Evolutionary conservation across 2,329 filamentous ascomycete species (phyloP).

Genomic region (Sclerotinia spermophila): DNA sequence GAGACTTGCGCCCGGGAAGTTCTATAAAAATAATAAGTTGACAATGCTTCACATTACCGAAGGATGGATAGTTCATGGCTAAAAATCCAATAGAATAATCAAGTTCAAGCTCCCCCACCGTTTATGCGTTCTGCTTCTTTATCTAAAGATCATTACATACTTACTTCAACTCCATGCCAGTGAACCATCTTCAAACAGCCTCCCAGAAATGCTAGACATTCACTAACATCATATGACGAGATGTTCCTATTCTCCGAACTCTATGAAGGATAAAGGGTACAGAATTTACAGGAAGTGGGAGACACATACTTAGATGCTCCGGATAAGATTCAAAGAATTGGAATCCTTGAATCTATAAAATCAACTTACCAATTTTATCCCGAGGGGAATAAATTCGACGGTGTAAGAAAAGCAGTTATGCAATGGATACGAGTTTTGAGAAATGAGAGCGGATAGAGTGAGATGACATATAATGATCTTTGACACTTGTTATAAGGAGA

Average conservation of each 20-base stretch:
- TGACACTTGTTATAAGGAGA: neutral
- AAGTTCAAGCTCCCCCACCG: neutral
- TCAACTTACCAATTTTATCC: neutral
- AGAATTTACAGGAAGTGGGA: neutral
- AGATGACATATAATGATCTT: neutral
- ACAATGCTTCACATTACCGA: neutral
- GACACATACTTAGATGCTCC: neutral
- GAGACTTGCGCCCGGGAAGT: neutral
- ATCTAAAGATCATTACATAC: neutral
- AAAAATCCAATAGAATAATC: neutral
- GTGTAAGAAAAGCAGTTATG: neutral
- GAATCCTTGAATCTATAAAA: neutral
- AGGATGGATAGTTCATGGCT: neutral
- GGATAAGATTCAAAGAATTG: neutral
- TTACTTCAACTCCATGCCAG: neutral
- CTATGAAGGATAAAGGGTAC: neutral
- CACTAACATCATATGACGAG: neutral
- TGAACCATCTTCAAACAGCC: neutral
- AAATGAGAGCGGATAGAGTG: neutral
- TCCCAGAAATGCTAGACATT: neutral
- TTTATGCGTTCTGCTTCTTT: neutral
- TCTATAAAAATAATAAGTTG: neutral
- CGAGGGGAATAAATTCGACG: neutral
- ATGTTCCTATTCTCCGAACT: no score
- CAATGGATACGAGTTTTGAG: neutral